These are phyloP conservation scores for Leccinum solheimii DNA, from an alignment of 1,284 basidiomycete genomes.

Conservation along the genomic window DNA sequence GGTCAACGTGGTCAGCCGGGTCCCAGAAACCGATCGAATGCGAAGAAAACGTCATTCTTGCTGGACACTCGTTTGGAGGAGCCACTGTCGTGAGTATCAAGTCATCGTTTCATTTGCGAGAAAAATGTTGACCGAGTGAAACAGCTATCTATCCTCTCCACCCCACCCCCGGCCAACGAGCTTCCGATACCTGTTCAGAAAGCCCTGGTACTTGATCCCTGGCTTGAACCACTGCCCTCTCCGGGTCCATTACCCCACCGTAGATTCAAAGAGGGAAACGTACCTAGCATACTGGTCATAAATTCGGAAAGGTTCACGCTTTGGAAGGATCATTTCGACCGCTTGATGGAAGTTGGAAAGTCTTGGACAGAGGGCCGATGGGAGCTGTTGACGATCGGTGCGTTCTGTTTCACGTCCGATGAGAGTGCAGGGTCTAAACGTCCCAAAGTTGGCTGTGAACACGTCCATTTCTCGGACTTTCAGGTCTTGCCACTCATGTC, in stretches of 20 bases:
- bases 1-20: conserved; percentile 44
- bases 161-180: conserved; percentile 42
- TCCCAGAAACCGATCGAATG: conserved; percentile 39
- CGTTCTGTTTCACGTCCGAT: conserved; percentile 1
- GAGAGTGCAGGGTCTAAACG: neutral
- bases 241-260: conserved; percentile 46
- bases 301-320: conserved; percentile 75
- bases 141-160: conserved; percentile 57
- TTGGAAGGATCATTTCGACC: conserved; percentile 70
- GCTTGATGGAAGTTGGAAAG: conserved; percentile 50
- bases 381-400: conserved; percentile 53
- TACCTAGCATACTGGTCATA: conserved; percentile 57
- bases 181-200: conserved; percentile 51
- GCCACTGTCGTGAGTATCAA: conserved; percentile 60
- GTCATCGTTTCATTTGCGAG: conserved; percentile 3
- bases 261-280: conserved; percentile 10
- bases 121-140: neutral
- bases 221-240: conserved; percentile 70
- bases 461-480: conserved; percentile 63
- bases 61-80: conserved; percentile 79
- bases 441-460: conserved; percentile 47
- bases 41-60: conserved; percentile 49
- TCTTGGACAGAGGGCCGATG: conserved; percentile 51
- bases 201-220: conserved; percentile 70
- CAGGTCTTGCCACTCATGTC: conserved; percentile 45